Evolutionary conservation across 257 asterid species (phyloP).

Genomic region (Capsicum rhomboideum): DNA sequence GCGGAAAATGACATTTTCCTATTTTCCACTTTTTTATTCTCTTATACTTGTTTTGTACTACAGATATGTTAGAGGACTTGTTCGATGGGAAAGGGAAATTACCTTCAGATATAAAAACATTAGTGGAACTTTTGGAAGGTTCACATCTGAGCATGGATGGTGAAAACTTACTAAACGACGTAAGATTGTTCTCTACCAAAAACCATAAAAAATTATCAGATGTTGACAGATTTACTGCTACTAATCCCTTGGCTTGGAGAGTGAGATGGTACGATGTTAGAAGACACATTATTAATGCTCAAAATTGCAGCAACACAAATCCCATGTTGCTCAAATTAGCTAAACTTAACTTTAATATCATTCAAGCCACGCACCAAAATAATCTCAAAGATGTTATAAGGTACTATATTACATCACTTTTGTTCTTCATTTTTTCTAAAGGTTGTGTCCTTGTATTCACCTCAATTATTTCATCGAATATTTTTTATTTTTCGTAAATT

Average conservation of each 20-base stretch:
- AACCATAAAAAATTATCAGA: neutral
- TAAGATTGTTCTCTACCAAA: neutral
- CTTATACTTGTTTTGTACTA: neutral
- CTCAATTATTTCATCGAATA: neutral
- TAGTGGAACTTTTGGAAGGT: constrained; percentile 34
- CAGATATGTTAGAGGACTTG: constrained; percentile 24
- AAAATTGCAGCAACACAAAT: neutral
- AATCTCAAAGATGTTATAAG: constrained; percentile 44
- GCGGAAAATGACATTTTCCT: too few species aligned
- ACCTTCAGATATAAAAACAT: constrained; percentile 1
- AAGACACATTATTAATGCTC: constrained; percentile 12
- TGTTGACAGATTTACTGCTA: neutral
- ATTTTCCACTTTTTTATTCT: too few species aligned
- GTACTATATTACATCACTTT: neutral
- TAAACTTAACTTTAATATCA: constrained; percentile 45
- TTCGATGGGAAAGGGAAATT: constrained; percentile 8
- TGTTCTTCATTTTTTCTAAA: too few species aligned
- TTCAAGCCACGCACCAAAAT: constrained; percentile 48
- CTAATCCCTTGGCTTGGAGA: constrained; percentile 31
- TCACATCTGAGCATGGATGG: constrained; percentile 33
- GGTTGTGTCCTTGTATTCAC: neutral
- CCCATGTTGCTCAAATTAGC: constrained; percentile 27
- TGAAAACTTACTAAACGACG: constrained; percentile 19
- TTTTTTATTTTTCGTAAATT: neutral
- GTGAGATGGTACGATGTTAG: constrained; percentile 46